Conservation (phyloP, 805 yeast genomes). For the Torulaspora gathmanii region DNA sequence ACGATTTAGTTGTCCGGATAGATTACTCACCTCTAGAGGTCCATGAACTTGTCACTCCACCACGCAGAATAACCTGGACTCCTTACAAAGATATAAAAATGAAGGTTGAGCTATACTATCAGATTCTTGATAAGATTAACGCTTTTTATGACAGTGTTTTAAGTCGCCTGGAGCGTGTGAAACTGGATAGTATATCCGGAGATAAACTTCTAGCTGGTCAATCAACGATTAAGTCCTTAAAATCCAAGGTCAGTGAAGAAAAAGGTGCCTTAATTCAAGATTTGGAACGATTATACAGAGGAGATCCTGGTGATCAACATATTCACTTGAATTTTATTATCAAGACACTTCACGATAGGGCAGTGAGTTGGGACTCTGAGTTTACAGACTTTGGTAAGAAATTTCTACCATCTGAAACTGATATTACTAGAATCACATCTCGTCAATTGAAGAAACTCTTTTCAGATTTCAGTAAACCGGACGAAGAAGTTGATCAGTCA, state of each 20-base stretch:
- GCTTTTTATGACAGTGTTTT: slow-evolving; percentile 69
- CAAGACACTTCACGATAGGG: slow-evolving; percentile 69
- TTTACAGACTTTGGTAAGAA: slow-evolving; percentile 73
- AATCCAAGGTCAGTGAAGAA: slow-evolving; percentile 49
- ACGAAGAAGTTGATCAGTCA: slow-evolving; percentile 4
- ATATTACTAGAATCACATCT: slow-evolving; percentile 84
- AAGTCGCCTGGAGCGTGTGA: slow-evolving; percentile 69
- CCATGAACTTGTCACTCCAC: slow-evolving; percentile 77
- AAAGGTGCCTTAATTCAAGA: slow-evolving; percentile 40
- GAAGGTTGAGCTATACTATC: slow-evolving; percentile 57
- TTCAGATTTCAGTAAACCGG: slow-evolving; percentile 41
- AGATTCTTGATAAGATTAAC: slow-evolving; percentile 49
- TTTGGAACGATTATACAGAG: slow-evolving; percentile 49
- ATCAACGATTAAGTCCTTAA: slow-evolving; percentile 53
- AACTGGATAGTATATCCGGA: slow-evolving; percentile 61
- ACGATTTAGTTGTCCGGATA: slow-evolving; percentile 70
- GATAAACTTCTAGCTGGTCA: slow-evolving; percentile 71
- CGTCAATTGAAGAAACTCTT: slow-evolving; percentile 76
- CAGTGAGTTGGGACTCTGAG: slow-evolving; percentile 82
- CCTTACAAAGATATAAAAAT: slow-evolving; percentile 64
- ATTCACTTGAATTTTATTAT: slow-evolving; percentile 65
- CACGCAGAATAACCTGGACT: slow-evolving; percentile 63
- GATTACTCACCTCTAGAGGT: slow-evolving; percentile 72
- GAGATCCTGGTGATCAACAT: slow-evolving; percentile 59
- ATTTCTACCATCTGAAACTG: slow-evolving; percentile 87